phyloP scores from a whole-genome alignment of 23 red algal genomes.

The Pyropia yezoensis region DNA sequence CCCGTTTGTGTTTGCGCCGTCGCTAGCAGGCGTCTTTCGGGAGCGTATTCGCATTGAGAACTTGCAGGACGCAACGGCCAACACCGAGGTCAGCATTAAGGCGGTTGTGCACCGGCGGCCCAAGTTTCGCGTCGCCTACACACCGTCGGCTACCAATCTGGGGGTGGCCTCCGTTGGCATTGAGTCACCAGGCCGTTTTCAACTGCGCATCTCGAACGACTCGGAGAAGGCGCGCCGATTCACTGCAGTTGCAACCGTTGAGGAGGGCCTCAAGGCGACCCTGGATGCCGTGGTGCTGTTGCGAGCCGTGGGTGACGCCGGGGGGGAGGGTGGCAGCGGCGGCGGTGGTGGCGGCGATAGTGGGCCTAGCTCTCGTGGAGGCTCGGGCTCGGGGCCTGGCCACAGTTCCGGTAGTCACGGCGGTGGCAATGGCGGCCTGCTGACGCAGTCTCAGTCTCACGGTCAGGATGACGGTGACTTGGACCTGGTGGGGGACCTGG shows the following conservation, averaged over 20 bases:
- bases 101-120: conserved; percentile 30
- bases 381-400: background rate
- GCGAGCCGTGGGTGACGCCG: background rate
- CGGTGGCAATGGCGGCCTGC: background rate
- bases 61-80: conserved; percentile 44
- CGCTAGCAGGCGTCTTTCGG: conserved; percentile 54
- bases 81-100: conserved; percentile 66
- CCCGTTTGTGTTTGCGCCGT: conserved; percentile 76
- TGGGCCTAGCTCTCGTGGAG: background rate
- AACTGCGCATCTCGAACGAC: conserved; percentile 13
- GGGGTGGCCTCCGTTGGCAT: conserved; percentile 1
- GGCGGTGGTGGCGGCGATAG: background rate
- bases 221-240: conserved; percentile 20
- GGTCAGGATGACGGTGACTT: background rate
- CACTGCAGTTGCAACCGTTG: background rate
- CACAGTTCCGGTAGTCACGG: background rate
- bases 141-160: background rate
- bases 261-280: background rate
- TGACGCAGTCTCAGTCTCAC: conserved; percentile 1
- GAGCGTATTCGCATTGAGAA: conserved; percentile 68
- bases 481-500: background rate
- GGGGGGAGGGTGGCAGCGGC: too few species aligned
- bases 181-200: background rate
- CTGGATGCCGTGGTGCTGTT: background rate
- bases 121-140: conserved; percentile 22